These are phyloP conservation scores for Neoascochyta sp. DNA, from an alignment of 2,329 filamentous ascomycete species.

Conservation along the genomic window DNA sequence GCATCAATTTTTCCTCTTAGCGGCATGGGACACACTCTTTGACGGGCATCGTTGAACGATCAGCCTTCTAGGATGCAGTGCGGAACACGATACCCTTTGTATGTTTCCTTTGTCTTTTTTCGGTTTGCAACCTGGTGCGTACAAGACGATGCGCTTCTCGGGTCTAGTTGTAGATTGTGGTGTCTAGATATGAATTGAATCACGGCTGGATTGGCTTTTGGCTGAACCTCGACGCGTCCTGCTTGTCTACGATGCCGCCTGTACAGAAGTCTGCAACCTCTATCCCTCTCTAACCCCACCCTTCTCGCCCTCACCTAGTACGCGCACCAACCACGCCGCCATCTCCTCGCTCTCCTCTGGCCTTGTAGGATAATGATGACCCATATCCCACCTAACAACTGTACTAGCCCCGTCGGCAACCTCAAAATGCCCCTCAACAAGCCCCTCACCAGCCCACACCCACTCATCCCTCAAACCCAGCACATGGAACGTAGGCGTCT, in stretches of 20 bases:
- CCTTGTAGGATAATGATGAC: constrained; percentile 36
- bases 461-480: constrained; percentile 35
- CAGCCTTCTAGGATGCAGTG: constrained; percentile 5
- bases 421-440: constrained; percentile 30
- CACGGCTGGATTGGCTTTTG: too few relatives aligned
- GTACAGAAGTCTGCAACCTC: too few relatives aligned
- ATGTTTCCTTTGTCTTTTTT: too few relatives aligned
- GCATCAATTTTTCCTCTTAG: constrained; percentile 7
- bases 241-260: too few relatives aligned
- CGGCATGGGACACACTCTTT: constrained; percentile 9
- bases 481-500: constrained; percentile 31
- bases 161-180: too few relatives aligned
- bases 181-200: too few relatives aligned
- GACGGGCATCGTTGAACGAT: constrained; percentile 4
- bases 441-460: constrained; percentile 27
- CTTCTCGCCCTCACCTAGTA: constrained; percentile 3
- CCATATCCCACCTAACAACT: constrained; percentile 28
- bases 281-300: too few relatives aligned
- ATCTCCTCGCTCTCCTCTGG: constrained; percentile 31
- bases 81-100: constrained; percentile 23
- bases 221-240: too few relatives aligned
- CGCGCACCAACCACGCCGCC: constrained; percentile 25
- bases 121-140: too few relatives aligned
- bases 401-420: constrained; percentile 20
- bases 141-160: too few relatives aligned